Evolutionary conservation across 208 protist genomes (phyloP).

Genomic region (Wallacemonas collosoma): DNA sequence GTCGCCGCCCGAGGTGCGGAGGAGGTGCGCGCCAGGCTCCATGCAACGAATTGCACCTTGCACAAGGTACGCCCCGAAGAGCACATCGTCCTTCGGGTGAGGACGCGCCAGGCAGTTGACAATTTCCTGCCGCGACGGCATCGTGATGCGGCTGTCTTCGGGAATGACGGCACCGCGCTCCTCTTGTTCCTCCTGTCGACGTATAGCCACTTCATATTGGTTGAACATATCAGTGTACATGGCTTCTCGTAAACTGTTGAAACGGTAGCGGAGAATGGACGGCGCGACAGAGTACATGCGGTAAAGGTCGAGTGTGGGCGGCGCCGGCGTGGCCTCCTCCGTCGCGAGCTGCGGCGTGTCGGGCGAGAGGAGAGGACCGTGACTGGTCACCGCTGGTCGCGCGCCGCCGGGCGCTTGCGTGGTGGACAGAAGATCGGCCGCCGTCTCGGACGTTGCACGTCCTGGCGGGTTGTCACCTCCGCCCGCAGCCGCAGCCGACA

Average conservation of each 20-base stretch:
- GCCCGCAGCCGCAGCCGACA: slow-evolving; percentile 10
- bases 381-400: not conserved
- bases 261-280: slow-evolving; percentile 37
- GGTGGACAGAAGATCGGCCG: not conserved
- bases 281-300: slow-evolving; percentile 37
- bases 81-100: slow-evolving; percentile 41
- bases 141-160: slow-evolving; percentile 11
- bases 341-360: not conserved
- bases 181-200: slow-evolving; percentile 23
- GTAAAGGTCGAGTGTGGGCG: slow-evolving; percentile 34
- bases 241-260: slow-evolving; percentile 35
- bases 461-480: not conserved
- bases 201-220: slow-evolving; percentile 9
- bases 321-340: not conserved
- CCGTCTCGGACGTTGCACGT: not conserved
- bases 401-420: not conserved
- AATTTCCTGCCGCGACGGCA: slow-evolving; percentile 23
- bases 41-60: slow-evolving; percentile 49
- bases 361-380: slow-evolving; percentile 1
- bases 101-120: slow-evolving; percentile 33
- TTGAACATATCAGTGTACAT: slow-evolving; percentile 33
- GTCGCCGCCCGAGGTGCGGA: slow-evolving; percentile 4
- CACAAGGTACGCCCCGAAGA: slow-evolving; percentile 47
- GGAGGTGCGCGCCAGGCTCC: slow-evolving; percentile 41
- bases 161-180: slow-evolving; percentile 1